These are phyloP conservation scores for Wickerhamomyces pijperi DNA, from an alignment of 805 yeast genomes.

Conservation along the genomic window DNA sequence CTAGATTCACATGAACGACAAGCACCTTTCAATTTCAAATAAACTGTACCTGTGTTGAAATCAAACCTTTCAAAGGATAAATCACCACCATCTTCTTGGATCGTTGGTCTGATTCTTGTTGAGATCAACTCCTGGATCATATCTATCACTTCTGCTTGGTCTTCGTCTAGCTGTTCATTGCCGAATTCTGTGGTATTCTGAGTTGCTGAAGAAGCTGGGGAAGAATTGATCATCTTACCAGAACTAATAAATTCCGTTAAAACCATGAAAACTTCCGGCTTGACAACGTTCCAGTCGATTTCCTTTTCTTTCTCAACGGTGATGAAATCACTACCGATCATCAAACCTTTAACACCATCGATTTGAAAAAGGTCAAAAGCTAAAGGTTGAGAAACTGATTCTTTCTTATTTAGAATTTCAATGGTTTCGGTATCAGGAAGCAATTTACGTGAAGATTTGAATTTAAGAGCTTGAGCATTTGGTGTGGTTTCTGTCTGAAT, in stretches of 20 bases:
- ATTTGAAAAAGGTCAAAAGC: constrained; percentile 65
- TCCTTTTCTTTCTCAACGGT: constrained; percentile 56
- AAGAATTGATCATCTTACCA: constrained; percentile 43
- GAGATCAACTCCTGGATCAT: constrained; percentile 62
- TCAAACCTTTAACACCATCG: constrained; percentile 65
- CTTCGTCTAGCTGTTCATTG: constrained; percentile 33
- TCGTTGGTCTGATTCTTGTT: constrained; percentile 62
- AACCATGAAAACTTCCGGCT: constrained; percentile 48
- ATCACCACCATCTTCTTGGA: constrained; percentile 71
- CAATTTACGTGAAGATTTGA: constrained; percentile 64
- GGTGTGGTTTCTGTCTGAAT: constrained; percentile 84
- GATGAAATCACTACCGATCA: constrained; percentile 78
- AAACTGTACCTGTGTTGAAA: constrained; percentile 49
- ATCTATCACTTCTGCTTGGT: constrained; percentile 54
- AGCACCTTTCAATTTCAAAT: constrained; percentile 52
- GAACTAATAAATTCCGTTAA: constrained; percentile 21
- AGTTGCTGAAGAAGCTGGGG: not conserved
- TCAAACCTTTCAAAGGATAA: constrained; percentile 52
- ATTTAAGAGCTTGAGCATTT: constrained; percentile 76
- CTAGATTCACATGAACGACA: constrained; percentile 64
- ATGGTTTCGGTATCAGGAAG: constrained; percentile 54
- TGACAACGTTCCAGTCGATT: constrained; percentile 45
- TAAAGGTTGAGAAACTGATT: constrained; percentile 64
- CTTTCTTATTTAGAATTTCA: constrained; percentile 67
- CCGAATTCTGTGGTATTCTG: too few relatives aligned